Evolutionary conservation across 768 basidiomycete species (phyloP).

Genomic region (Boletellus ananas): DNA sequence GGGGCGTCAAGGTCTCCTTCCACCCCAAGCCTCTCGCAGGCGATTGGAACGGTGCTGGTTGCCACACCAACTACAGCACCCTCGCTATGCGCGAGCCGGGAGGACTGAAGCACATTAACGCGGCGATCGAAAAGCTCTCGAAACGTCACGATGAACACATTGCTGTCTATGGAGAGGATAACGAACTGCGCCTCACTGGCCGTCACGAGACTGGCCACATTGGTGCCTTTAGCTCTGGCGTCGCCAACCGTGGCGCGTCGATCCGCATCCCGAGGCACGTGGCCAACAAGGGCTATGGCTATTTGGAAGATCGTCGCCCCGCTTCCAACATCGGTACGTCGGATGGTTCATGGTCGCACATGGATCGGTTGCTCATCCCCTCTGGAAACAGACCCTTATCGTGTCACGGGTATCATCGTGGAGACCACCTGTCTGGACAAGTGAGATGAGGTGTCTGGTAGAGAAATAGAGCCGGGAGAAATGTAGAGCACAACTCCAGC

Average conservation of each 20-base stretch:
- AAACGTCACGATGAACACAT: constrained; percentile 94
- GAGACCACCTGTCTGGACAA: constrained; percentile 79
- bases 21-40: constrained; percentile 97
- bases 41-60: constrained; percentile 99
- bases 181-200: constrained; percentile 93
- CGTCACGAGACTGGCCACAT: constrained; percentile 98
- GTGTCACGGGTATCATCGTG: constrained; percentile 84
- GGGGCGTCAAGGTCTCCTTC: constrained; percentile 97
- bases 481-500: constrained; percentile 11
- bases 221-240: constrained; percentile 84
- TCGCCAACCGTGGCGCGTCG: constrained; percentile 96
- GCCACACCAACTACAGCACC: constrained; percentile 98
- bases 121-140: constrained; percentile 88
- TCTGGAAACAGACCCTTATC: constrained; percentile 75
- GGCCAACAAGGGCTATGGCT: constrained; percentile 87
- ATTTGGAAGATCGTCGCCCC: constrained; percentile 94
- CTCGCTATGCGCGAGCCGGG: constrained; percentile 90
- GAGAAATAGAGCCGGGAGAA: constrained; percentile 3
- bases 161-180: constrained; percentile 96
- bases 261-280: constrained; percentile 96
- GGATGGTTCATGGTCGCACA: not conserved
- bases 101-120: constrained; percentile 90
- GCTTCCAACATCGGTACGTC: constrained; percentile 95
- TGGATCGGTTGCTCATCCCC: constrained; percentile 2
- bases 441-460: constrained; percentile 31